A percentile compares a stretch with the other conserved stretches of the same genome.
phyloP scores from a whole-genome alignment of 2,329 filamentous ascomycete species.

The Fusarium marasasianum region DNA sequence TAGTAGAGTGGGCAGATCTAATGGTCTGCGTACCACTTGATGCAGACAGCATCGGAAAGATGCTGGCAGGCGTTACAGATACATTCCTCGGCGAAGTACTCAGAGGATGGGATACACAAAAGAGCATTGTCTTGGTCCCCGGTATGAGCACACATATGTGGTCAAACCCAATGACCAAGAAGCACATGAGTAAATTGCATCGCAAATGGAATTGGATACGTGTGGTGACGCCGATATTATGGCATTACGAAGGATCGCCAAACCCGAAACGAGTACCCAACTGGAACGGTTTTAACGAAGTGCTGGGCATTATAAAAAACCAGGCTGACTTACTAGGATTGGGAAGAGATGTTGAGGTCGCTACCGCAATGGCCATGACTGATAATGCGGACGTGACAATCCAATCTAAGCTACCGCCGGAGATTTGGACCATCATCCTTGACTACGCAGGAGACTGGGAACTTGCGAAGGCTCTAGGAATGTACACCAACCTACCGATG shows the following conservation, averaged over 20 bases:
- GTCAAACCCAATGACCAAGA: slow-evolving; percentile 89
- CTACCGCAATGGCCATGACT: slow-evolving; percentile 52
- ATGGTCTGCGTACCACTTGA: slow-evolving; percentile 86
- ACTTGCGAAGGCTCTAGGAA: slow-evolving; percentile 79
- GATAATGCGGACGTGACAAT: slow-evolving; percentile 47
- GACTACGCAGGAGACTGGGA: slow-evolving; percentile 92
- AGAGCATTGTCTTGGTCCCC: slow-evolving; percentile 84
- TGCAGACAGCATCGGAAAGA: slow-evolving; percentile 84
- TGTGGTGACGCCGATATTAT: slow-evolving; percentile 82
- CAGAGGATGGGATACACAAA: slow-evolving; percentile 86
- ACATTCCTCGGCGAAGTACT: slow-evolving; percentile 83
- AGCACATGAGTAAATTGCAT: slow-evolving; percentile 84
- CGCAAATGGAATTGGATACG: slow-evolving; percentile 89
- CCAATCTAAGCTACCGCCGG: slow-evolving; percentile 72
- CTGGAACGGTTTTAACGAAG: slow-evolving; percentile 74
- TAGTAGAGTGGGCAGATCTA: slow-evolving; percentile 89
- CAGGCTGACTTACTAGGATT: slow-evolving; percentile 79
- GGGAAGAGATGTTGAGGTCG: slow-evolving; percentile 73
- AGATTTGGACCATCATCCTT: slow-evolving; percentile 90
- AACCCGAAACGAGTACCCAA: slow-evolving; percentile 63
- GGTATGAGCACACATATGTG: slow-evolving; percentile 91
- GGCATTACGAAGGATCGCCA: slow-evolving; percentile 73
- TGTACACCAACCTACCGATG: slow-evolving; percentile 80
- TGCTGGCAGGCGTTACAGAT: slow-evolving; percentile 85
- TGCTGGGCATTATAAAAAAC: slow-evolving; percentile 79